Percentiles rank a stretch among this genome's conserved stretches.
Evolutionary conservation across 2,329 filamentous ascomycete species (phyloP).

Genomic region (Epichloe baconii): DNA sequence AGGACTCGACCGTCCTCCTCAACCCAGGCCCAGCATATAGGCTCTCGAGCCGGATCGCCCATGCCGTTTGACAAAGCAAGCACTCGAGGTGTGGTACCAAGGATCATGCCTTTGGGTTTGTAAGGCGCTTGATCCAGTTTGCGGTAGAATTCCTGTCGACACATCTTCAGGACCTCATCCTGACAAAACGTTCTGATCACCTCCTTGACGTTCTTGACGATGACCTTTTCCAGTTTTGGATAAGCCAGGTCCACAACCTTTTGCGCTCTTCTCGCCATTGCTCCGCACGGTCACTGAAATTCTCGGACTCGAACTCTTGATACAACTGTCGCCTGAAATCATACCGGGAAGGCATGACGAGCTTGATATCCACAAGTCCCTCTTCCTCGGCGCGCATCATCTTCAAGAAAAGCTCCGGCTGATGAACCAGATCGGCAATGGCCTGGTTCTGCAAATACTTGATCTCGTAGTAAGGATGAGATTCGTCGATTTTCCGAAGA

Average conservation of each 20-base stretch:
- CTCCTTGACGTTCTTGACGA: slow-evolving; percentile 88
- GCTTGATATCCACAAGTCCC: slow-evolving; percentile 73
- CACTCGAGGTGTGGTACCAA: slow-evolving; percentile 79
- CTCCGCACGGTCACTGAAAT: slow-evolving; percentile 87
- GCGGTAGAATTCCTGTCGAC: slow-evolving; percentile 77
- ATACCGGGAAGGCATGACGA: slow-evolving; percentile 63
- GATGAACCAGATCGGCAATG: slow-evolving; percentile 64
- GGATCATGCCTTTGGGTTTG: slow-evolving; percentile 83
- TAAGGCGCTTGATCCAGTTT: slow-evolving; percentile 92
- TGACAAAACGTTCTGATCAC: slow-evolving; percentile 88
- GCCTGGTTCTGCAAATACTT: slow-evolving; percentile 91
- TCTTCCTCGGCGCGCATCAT: slow-evolving; percentile 98
- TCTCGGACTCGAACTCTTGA: slow-evolving; percentile 81
- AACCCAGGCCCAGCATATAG: slow-evolving; percentile 82
- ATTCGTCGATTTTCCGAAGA: slow-evolving; percentile 81
- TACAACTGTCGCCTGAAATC: slow-evolving; percentile 67
- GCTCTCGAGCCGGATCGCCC: slow-evolving; percentile 59
- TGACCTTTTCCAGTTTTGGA: slow-evolving; percentile 66
- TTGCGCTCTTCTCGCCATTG: slow-evolving; percentile 85
- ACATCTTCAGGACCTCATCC: slow-evolving; percentile 76
- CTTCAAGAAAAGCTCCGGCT: slow-evolving; percentile 83
- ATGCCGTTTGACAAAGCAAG: slow-evolving; percentile 78
- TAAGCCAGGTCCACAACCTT: slow-evolving; percentile 76
- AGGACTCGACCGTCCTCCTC: slow-evolving; percentile 83
- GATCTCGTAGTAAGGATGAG: slow-evolving; percentile 94